Percentiles rank a stretch among this genome's conserved stretches.
Evolutionary conservation across 768 basidiomycete genomes (phyloP).

Genomic region (Lactarius sanguifluus): DNA sequence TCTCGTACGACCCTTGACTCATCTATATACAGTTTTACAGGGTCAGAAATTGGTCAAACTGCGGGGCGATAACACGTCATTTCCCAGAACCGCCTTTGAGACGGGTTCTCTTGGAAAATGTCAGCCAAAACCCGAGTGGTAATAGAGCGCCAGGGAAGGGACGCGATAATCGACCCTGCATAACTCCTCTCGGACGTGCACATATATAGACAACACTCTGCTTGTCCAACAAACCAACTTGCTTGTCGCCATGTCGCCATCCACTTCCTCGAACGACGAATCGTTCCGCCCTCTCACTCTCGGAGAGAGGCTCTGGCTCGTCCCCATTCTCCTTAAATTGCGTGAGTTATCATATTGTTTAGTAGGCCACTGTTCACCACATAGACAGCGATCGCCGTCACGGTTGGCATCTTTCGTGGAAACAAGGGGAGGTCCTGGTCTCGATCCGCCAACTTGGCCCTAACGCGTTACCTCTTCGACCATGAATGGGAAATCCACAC

Average conservation of each 20-base stretch:
- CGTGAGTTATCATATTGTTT: slow-evolving; percentile 4
- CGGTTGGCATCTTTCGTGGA: slow-evolving; percentile 14
- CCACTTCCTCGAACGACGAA: neutral
- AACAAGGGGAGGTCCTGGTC: slow-evolving; percentile 18
- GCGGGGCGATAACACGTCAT: too few species aligned
- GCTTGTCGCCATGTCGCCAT: neutral
- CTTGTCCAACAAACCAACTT: neutral
- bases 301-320: neutral
- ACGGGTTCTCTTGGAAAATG: too few species aligned
- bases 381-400: slow-evolving; percentile 16
- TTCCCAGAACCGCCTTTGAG: too few species aligned
- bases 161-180: neutral
- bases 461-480: slow-evolving; percentile 1
- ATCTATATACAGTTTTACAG: too few species aligned
- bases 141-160: neutral
- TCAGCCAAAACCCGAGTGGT: too few species aligned
- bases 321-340: neutral
- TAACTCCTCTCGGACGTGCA: neutral
- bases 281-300: slow-evolving; percentile 7
- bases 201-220: neutral
- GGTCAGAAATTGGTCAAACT: too few species aligned
- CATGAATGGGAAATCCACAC: slow-evolving; percentile 10
- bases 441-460: neutral
- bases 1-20: too few species aligned
- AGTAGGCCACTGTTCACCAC: neutral